phyloP scores from a whole-genome alignment of 257 asterid genomes.

The Solanum corneliomulleri region DNA sequence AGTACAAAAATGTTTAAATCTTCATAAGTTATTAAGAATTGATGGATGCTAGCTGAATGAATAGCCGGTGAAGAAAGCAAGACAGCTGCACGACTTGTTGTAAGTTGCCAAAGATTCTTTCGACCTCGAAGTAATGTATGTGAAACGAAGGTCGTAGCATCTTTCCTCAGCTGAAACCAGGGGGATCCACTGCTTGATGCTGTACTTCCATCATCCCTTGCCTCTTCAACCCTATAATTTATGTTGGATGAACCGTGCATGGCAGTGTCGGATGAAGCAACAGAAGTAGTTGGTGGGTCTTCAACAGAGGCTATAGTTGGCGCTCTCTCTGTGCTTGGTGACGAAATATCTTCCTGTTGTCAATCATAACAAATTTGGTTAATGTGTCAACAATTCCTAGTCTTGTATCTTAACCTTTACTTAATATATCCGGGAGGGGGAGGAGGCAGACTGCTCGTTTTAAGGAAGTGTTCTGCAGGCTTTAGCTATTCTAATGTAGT shows the following conservation, averaged over 20 bases:
- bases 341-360: constrained; percentile 25
- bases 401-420: not conserved
- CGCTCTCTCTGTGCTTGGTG: constrained; percentile 26
- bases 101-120: constrained; percentile 96
- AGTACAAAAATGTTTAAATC: constrained; percentile 71
- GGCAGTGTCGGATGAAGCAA: constrained; percentile 24
- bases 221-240: constrained; percentile 37
- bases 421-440: not conserved
- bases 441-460: not conserved
- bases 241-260: constrained; percentile 18
- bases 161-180: constrained; percentile 82
- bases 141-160: constrained; percentile 69
- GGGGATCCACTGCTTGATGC: constrained; percentile 98
- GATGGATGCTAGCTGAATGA: constrained; percentile 85
- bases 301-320: constrained; percentile 24
- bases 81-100: constrained; percentile 88
- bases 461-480: not conserved
- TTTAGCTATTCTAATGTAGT: not conserved
- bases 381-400: constrained; percentile 5
- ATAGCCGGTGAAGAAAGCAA: constrained; percentile 88
- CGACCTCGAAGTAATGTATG: constrained; percentile 85
- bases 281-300: constrained; percentile 28
- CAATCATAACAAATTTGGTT: constrained; percentile 30
- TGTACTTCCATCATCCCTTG: constrained; percentile 84
- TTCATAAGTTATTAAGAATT: constrained; percentile 87